These are phyloP conservation scores for Saccharomyces hybrid DNA, from an alignment of 1,139 yeast species.

Conservation along the genomic window DNA sequence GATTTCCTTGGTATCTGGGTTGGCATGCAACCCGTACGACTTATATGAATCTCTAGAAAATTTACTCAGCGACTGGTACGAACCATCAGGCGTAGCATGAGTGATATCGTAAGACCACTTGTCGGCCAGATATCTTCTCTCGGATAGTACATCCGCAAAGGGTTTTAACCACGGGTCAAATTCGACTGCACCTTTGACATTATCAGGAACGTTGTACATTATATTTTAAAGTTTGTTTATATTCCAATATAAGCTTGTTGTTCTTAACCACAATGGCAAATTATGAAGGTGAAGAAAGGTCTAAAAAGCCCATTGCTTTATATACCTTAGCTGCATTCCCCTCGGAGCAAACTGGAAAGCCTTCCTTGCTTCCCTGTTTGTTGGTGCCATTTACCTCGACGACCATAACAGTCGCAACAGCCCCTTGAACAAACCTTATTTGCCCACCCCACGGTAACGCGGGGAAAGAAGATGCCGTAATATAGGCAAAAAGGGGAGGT, in stretches of 20 bases:
- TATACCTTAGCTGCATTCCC: neutral
- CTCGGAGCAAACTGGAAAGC: neutral
- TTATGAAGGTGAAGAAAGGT: neutral
- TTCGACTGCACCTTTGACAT: constrained; percentile 52
- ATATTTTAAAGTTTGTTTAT: neutral
- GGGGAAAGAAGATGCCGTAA: constrained; percentile 1
- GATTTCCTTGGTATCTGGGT: constrained; percentile 44
- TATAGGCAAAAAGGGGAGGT: neutral
- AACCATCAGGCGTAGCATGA: constrained; percentile 26
- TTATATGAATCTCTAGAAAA: constrained; percentile 50
- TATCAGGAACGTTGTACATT: constrained; percentile 28
- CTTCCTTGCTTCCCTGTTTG: neutral
- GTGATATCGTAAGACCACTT: constrained; percentile 42
- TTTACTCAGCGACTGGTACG: constrained; percentile 35
- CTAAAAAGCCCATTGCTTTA: neutral
- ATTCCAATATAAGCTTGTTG: neutral
- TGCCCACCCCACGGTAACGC: neutral
- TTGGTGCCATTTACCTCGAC: neutral
- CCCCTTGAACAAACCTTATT: neutral
- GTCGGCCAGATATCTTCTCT: constrained; percentile 48
- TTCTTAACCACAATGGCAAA: neutral
- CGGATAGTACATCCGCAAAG: constrained; percentile 50
- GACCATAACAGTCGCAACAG: neutral
- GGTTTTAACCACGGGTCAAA: constrained; percentile 89
- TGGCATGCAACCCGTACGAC: constrained; percentile 67